These are phyloP conservation scores for Fragaria vesca DNA, from an alignment of 306 rosid species.

Conservation along the genomic window DNA sequence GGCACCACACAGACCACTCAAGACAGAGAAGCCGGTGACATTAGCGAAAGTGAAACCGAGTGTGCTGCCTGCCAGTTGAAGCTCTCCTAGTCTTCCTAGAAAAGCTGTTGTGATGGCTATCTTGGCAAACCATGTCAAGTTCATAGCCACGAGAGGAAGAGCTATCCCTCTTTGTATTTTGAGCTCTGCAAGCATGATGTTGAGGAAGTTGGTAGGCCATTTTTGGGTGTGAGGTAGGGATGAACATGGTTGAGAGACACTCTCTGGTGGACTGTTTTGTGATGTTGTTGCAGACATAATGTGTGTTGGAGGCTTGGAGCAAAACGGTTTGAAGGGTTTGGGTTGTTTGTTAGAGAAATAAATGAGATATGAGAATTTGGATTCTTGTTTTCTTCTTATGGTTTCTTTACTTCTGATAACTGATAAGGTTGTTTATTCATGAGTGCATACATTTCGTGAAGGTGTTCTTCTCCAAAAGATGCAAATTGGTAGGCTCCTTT, in stretches of 20 bases:
- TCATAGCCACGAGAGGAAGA: conserved; percentile 75
- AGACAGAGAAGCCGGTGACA: conserved; percentile 84
- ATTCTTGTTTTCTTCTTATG: background rate
- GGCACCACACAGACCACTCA: conserved; percentile 75
- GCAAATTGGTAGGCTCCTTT: conserved; percentile 16
- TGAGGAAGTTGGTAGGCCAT: conserved; percentile 29
- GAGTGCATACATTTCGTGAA: conserved; percentile 51
- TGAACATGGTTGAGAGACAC: conserved; percentile 21
- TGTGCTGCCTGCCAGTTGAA: conserved; percentile 69
- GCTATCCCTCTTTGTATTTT: conserved; percentile 53
- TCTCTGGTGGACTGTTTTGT: conserved; percentile 29
- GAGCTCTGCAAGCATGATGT: conserved; percentile 46
- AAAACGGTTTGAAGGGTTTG: conserved; percentile 10
- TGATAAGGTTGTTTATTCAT: conserved; percentile 18
- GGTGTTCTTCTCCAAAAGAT: conserved; percentile 20
- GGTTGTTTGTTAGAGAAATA: conserved; percentile 10
- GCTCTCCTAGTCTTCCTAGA: conserved; percentile 72
- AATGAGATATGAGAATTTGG: background rate
- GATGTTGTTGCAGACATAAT: conserved; percentile 46
- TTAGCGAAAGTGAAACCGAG: conserved; percentile 91
- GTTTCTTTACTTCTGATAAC: background rate
- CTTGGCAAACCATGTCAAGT: conserved; percentile 78
- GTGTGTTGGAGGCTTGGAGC: conserved; percentile 7
- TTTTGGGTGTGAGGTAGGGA: conserved; percentile 12
- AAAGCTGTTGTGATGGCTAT: conserved; percentile 77